A percentile compares a stretch with the other conserved stretches of the same genome.
These are phyloP conservation scores for Eucalyptus melliodora DNA, from an alignment of 345 rosid genomes.

Conservation along the genomic window DNA sequence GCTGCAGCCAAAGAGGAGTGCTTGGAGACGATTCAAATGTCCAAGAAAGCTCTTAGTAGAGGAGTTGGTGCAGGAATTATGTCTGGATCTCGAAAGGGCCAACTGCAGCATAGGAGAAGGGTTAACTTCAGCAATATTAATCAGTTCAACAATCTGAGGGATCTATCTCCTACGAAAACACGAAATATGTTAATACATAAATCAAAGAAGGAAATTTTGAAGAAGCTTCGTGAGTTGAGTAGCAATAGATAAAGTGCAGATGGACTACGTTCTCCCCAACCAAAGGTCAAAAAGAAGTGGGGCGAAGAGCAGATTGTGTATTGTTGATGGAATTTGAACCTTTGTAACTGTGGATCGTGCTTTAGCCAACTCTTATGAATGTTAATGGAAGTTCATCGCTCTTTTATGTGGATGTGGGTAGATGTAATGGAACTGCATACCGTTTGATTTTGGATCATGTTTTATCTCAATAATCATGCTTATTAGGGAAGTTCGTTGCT, in stretches of 20 bases:
- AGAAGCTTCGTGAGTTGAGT: slow-evolving; percentile 9
- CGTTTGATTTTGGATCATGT: neutral
- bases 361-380: neutral
- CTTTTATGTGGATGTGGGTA: neutral
- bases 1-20: neutral
- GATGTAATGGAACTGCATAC: neutral
- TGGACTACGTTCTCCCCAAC: neutral
- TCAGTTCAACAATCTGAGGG: neutral
- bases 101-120: neutral
- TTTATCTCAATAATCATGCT: neutral
- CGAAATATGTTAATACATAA: slow-evolving; percentile 12
- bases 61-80: neutral
- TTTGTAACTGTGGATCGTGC: neutral
- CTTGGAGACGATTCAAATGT: neutral
- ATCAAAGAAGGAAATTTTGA: slow-evolving; percentile 15
- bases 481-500: neutral
- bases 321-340: neutral
- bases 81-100: neutral
- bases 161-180: slow-evolving; percentile 1
- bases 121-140: neutral
- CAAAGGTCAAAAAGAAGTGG: neutral
- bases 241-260: neutral
- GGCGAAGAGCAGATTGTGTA: neutral
- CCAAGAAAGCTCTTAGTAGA: neutral
- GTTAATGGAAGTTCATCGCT: neutral